Conservation (phyloP, 441 rosid species). For the Viola pubescens region DNA sequence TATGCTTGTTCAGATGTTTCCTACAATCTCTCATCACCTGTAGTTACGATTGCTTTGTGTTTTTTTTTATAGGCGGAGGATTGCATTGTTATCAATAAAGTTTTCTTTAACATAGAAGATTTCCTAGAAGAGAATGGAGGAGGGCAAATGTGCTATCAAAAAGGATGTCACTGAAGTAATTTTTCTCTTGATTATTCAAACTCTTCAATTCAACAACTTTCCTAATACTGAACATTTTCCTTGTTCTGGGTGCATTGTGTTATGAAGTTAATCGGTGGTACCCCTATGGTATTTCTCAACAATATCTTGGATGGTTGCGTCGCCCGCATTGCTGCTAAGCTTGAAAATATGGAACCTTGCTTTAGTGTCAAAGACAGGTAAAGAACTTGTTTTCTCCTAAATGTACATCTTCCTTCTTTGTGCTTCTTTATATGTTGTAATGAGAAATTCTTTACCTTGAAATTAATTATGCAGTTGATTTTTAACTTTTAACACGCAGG, state of each 20-base stretch:
- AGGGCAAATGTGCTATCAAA: constrained; percentile 39
- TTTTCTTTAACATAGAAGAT: not conserved
- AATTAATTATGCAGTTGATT: not conserved
- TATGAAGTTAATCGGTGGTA: constrained; percentile 62
- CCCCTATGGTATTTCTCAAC: constrained; percentile 70
- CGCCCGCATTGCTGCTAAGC: constrained; percentile 69
- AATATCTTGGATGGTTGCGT: constrained; percentile 60
- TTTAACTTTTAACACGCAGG: constrained; percentile 23
- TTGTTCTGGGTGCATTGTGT: not conserved
- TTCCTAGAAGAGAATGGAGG: constrained; percentile 31
- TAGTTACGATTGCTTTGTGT: not conserved
- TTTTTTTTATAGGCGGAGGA: not conserved
- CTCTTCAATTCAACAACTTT: not conserved
- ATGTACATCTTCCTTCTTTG: not conserved
- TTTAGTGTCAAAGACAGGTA: constrained; percentile 72
- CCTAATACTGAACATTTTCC: not conserved
- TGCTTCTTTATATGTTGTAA: not conserved
- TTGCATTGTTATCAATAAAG: not conserved
- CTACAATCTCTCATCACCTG: not conserved
- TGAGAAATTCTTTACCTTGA: not conserved
- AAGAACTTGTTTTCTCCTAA: not conserved
- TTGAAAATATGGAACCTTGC: constrained; percentile 66
- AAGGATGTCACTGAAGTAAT: constrained; percentile 54
- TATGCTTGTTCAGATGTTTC: not conserved
- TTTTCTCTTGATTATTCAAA: not conserved